Evolutionary conservation across 78 protist genomes (phyloP).

Genomic region (Dictyostelium purpureum): DNA sequence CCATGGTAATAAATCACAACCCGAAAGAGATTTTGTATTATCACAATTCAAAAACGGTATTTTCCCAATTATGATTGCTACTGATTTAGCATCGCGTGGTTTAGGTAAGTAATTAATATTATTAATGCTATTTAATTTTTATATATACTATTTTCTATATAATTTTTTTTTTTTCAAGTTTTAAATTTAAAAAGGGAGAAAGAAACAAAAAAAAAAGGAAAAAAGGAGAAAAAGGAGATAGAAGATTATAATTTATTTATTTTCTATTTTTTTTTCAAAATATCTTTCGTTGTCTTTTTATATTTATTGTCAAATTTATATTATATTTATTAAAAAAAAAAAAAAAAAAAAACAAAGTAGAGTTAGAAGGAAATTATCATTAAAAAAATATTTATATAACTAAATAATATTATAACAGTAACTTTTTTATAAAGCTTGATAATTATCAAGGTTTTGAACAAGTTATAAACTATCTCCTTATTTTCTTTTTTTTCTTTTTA

Average conservation of each 20-base stretch:
- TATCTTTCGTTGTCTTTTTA: neutral
- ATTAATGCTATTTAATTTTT: neutral
- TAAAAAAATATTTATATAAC: too few species aligned
- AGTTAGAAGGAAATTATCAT: too few species aligned
- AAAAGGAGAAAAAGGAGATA: constrained; percentile 5
- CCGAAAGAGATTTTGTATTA: constrained; percentile 73
- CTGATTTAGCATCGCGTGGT: constrained; percentile 99
- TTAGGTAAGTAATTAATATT: constrained; percentile 88
- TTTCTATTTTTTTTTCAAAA: neutral
- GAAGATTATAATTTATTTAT: neutral
- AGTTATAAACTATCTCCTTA: too few species aligned
- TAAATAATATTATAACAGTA: too few species aligned
- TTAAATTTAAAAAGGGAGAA: too few species aligned
- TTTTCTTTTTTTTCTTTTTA: too few species aligned
- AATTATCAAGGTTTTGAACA: too few species aligned
- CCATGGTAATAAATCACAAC: constrained; percentile 97
- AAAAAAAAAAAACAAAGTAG: too few species aligned
- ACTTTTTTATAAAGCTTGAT: too few species aligned
- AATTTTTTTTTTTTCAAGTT: neutral
- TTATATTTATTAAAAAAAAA: too few species aligned
- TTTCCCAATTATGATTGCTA: constrained; percentile 90
- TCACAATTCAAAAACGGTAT: constrained; percentile 63
- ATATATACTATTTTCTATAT: neutral
- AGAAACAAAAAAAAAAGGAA: neutral
- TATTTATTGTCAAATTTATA: too few species aligned